Evolutionary conservation across 2,329 filamentous ascomycete genomes (phyloP).

Genomic region (Ceratocystis harringtonii): DNA sequence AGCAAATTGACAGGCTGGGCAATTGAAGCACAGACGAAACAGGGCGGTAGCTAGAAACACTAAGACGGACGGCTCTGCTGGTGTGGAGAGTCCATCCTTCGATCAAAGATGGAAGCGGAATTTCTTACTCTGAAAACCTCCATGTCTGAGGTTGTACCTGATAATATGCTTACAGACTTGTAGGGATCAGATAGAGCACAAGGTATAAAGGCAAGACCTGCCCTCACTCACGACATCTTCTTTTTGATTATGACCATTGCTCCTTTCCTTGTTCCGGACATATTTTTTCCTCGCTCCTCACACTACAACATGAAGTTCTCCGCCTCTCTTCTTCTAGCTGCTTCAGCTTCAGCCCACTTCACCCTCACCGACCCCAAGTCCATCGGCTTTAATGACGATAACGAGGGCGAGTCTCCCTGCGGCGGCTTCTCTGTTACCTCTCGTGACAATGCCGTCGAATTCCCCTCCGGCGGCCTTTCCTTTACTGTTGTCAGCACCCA

Average conservation of each 20-base stretch:
- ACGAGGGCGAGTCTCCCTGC: constrained; percentile 14
- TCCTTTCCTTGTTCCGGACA: not conserved
- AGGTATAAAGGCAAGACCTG: not conserved
- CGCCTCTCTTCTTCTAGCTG: constrained; percentile 12
- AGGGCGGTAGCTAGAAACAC: not conserved
- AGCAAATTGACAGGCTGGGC: constrained; percentile 3
- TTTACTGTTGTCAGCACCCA: constrained; percentile 15
- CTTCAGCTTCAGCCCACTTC: constrained; percentile 15
- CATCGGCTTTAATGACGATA: constrained; percentile 16
- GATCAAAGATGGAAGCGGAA: not conserved
- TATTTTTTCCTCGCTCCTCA: not conserved
- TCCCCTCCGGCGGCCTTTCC: constrained; percentile 14
- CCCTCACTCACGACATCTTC: not conserved
- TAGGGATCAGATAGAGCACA: not conserved
- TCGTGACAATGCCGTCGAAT: constrained; percentile 13
- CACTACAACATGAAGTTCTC: constrained; percentile 14
- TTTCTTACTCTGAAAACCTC: not conserved
- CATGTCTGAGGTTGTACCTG: not conserved
- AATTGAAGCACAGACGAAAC: not conserved
- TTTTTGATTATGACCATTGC: not conserved
- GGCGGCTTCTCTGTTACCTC: constrained; percentile 16
- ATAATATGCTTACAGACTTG: not conserved
- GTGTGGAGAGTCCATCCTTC: not conserved
- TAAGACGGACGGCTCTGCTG: not conserved
- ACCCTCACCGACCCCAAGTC: constrained; percentile 15